These are phyloP conservation scores for Tolypocladium tundrense DNA, from an alignment of 2,329 filamentous ascomycete species.

Conservation along the genomic window DNA sequence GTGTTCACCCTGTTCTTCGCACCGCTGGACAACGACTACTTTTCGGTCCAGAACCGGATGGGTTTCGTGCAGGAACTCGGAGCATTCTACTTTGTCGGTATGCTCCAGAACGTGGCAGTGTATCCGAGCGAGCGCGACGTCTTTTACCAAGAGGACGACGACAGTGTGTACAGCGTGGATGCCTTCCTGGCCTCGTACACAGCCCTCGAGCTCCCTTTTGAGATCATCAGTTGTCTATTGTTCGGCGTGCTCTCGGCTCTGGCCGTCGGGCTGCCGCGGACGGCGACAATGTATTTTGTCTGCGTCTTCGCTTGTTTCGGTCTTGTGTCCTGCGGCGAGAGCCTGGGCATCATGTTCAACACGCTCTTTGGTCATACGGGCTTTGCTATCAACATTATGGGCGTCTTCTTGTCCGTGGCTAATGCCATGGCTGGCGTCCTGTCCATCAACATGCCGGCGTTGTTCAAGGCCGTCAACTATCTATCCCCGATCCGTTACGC, in stretches of 20 bases:
- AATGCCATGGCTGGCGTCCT: slow-evolving; percentile 63
- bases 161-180: slow-evolving; percentile 60
- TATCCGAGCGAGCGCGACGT: slow-evolving; percentile 65
- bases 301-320: slow-evolving; percentile 60
- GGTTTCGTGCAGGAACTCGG: slow-evolving; percentile 65
- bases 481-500: slow-evolving; percentile 63
- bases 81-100: slow-evolving; percentile 64
- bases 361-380: slow-evolving; percentile 64
- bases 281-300: slow-evolving; percentile 55
- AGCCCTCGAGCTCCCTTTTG: slow-evolving; percentile 60
- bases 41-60: slow-evolving; percentile 60
- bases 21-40: slow-evolving; percentile 59
- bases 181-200: slow-evolving; percentile 64
- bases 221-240: slow-evolving; percentile 52
- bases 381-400: slow-evolving; percentile 65
- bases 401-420: slow-evolving; percentile 57
- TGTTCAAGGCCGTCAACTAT: slow-evolving; percentile 61
- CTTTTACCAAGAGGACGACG: slow-evolving; percentile 67
- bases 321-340: slow-evolving; percentile 65
- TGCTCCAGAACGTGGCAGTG: slow-evolving; percentile 69
- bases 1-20: slow-evolving; percentile 62
- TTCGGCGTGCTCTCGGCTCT: slow-evolving; percentile 56
- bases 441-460: slow-evolving; percentile 55
- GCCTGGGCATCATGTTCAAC: slow-evolving; percentile 70
- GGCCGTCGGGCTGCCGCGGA: slow-evolving; percentile 54